Percentiles rank a stretch among this genome's conserved stretches.
Evolutionary conservation across 2,329 filamentous ascomycete genomes (phyloP).

Genomic region (Remersonia thermophila): DNA sequence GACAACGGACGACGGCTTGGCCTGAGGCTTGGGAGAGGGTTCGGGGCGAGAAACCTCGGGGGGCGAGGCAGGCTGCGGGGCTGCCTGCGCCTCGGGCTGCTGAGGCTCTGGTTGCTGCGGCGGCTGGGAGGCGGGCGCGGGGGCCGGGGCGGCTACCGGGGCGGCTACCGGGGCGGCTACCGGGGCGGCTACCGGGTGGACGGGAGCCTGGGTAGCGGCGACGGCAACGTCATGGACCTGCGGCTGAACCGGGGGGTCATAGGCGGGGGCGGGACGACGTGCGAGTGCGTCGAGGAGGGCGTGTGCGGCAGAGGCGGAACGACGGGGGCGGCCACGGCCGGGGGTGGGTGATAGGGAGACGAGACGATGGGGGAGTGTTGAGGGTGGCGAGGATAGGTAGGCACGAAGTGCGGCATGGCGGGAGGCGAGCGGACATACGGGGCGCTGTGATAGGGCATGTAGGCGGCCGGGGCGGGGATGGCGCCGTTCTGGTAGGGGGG

Average conservation of each 20-base stretch:
- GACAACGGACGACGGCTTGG: conserved; percentile 1
- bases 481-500: conserved; percentile 42
- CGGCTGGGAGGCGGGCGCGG: not conserved
- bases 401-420: conserved; percentile 42
- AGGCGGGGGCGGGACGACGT: conserved; percentile 24
- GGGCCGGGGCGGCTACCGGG: not conserved
- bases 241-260: conserved; percentile 33
- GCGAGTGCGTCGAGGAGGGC: conserved; percentile 40
- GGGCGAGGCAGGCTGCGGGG: conserved; percentile 2
- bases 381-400: conserved; percentile 35
- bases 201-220: not conserved
- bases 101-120: conserved; percentile 2
- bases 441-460: conserved; percentile 33
- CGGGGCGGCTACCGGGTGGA: conserved; percentile 3
- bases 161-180: not conserved
- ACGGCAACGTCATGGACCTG: not conserved
- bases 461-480: conserved; percentile 30
- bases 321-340: conserved; percentile 29
- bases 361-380: conserved; percentile 34
- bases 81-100: conserved; percentile 1
- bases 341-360: conserved; percentile 43
- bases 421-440: conserved; percentile 37
- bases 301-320: conserved; percentile 34
- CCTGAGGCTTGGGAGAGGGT: conserved; percentile 8
- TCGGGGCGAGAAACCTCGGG: conserved; percentile 2